Evolutionary conservation across 345 rosid genomes (phyloP).

Genomic region (Eucalyptus victrix): DNA sequence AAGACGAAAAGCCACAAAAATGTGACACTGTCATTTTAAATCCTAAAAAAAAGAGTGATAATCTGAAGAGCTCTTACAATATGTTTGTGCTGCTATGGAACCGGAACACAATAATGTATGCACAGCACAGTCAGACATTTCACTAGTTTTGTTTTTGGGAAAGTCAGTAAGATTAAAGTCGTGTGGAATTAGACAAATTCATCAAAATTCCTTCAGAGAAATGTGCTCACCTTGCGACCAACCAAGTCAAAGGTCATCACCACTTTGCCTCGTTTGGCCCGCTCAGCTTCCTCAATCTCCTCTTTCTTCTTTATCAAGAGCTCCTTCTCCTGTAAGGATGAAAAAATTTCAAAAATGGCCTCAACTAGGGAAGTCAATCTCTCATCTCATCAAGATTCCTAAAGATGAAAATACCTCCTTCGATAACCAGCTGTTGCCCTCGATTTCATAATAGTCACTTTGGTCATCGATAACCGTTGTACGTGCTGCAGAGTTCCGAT

Average conservation of each 20-base stretch:
- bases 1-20: neutral
- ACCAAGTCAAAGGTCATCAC: slow-evolving; percentile 86
- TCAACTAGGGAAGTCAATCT: neutral
- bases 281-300: slow-evolving; percentile 75
- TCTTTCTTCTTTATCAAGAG: slow-evolving; percentile 72
- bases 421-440: slow-evolving; percentile 88
- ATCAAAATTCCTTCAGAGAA: neutral
- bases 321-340: slow-evolving; percentile 59
- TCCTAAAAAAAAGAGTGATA: neutral
- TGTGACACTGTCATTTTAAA: neutral
- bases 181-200: neutral
- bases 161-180: neutral
- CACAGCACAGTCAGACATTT: neutral
- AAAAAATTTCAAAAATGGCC: neutral
- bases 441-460: slow-evolving; percentile 91
- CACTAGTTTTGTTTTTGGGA: neutral
- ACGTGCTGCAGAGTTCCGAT: slow-evolving; percentile 83
- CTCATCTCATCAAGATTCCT: neutral
- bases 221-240: slow-evolving; percentile 67
- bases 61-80: neutral
- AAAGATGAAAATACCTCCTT: slow-evolving; percentile 44
- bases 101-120: neutral
- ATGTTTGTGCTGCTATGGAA: neutral
- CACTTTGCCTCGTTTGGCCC: slow-evolving; percentile 59
- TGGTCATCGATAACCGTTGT: slow-evolving; percentile 96